Percentiles rank a stretch among this genome's conserved stretches.
Evolutionary conservation across 2,329 filamentous ascomycete species (phyloP).

Genomic region (Apiospora saccharicola): DNA sequence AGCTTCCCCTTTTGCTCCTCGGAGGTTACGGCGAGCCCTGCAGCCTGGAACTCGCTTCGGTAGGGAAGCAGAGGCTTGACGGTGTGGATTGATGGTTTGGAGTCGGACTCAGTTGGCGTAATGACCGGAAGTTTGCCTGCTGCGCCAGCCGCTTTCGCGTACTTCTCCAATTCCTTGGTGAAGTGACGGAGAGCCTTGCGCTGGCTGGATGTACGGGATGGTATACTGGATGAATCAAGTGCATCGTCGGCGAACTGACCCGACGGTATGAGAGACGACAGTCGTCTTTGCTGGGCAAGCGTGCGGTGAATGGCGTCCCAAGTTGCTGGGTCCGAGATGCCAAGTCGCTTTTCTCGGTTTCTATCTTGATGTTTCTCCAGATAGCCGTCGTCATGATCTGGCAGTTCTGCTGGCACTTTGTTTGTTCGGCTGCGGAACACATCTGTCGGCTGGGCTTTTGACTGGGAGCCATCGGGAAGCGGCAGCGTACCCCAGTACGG

Average conservation of each 20-base stretch:
- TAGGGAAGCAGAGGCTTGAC: constrained; percentile 62
- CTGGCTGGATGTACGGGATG: constrained; percentile 54
- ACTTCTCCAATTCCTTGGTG: constrained; percentile 50
- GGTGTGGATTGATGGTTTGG: constrained; percentile 56
- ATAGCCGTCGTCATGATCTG: neutral
- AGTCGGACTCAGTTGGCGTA: constrained; percentile 50
- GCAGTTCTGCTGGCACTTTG: neutral
- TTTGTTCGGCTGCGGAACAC: neutral
- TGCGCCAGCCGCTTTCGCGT: constrained; percentile 47
- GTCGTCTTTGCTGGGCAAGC: constrained; percentile 53
- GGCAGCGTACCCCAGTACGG: constrained; percentile 40
- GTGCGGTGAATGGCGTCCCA: constrained; percentile 55
- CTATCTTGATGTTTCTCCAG: neutral
- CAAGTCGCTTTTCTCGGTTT: constrained; percentile 40
- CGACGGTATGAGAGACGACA: constrained; percentile 45
- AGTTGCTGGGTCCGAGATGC: constrained; percentile 47
- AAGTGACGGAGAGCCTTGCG: constrained; percentile 51
- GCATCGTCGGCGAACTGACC: constrained; percentile 29
- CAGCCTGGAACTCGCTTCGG: constrained; percentile 59
- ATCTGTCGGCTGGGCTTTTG: constrained; percentile 9
- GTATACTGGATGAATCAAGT: constrained; percentile 29
- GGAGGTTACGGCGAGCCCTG: constrained; percentile 65
- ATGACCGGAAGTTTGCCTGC: constrained; percentile 48
- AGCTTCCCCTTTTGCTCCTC: constrained; percentile 47
- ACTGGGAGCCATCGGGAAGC: constrained; percentile 27